Conservation (phyloP, 306 rosid genomes). For the apple (Malus domestica) region ASM211411v1 NC_041804.1:238001-238500, state of each 20-base stretch:
- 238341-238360: background rate
- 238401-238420: conserved; percentile 62
- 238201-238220: background rate
- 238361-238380: conserved; percentile 57
- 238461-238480: background rate
- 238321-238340: background rate
- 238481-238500: background rate
- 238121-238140: conserved; percentile 67
- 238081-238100: conserved; percentile 44
- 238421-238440: conserved; percentile 72
- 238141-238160: conserved; percentile 31
- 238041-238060: conserved; percentile 55
- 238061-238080: conserved; percentile 47
- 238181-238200: background rate
- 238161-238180: background rate
- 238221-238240: background rate
- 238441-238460: conserved; percentile 1
- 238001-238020: background rate
- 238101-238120: conserved; percentile 65
- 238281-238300: background rate
- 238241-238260: background rate
- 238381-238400: conserved; percentile 57
- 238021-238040: conserved; percentile 5
- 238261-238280: background rate
- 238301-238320: background rate